phyloP scores from a whole-genome alignment of 768 basidiomycete genomes.

The Cubamyces lactineus region DNA sequence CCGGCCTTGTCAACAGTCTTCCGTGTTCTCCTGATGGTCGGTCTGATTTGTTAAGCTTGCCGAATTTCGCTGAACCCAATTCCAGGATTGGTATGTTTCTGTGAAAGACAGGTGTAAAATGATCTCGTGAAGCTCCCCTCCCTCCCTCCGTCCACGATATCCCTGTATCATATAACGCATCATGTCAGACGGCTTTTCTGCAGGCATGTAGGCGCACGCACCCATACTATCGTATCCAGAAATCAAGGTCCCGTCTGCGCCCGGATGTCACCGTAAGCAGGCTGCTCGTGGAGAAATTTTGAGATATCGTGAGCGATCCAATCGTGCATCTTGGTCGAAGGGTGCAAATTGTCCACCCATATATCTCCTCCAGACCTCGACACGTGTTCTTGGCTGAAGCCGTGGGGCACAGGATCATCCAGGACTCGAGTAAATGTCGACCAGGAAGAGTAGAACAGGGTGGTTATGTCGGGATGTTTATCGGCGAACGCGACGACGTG shows the following conservation, averaged over 20 bases:
- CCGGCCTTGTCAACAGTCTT: background rate
- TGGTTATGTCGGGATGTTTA: conserved; percentile 48
- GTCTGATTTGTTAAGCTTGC: background rate
- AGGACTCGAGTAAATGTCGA: conserved; percentile 50
- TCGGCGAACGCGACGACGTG: conserved; percentile 41
- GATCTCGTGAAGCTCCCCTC: background rate
- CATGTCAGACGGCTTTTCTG: no score
- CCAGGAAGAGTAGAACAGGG: conserved; percentile 53
- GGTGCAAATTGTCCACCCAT: conserved; percentile 59
- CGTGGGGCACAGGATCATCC: conserved; percentile 46
- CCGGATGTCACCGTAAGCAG: background rate
- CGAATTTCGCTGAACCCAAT: background rate
- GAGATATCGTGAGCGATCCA: conserved; percentile 49
- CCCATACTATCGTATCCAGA: no score
- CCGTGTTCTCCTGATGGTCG: background rate
- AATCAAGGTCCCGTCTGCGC: no score
- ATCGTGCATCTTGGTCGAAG: conserved; percentile 53
- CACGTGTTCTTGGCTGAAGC: conserved; percentile 41
- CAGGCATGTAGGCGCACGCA: no score
- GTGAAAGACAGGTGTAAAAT: background rate
- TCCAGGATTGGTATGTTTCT: background rate
- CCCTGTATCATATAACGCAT: background rate
- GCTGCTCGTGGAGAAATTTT: conserved; percentile 33
- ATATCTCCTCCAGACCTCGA: conserved; percentile 42
- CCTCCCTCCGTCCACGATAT: background rate